These are phyloP conservation scores for Acacia acuminata DNA, from an alignment of 306 rosid species.

Conservation along the genomic window DNA sequence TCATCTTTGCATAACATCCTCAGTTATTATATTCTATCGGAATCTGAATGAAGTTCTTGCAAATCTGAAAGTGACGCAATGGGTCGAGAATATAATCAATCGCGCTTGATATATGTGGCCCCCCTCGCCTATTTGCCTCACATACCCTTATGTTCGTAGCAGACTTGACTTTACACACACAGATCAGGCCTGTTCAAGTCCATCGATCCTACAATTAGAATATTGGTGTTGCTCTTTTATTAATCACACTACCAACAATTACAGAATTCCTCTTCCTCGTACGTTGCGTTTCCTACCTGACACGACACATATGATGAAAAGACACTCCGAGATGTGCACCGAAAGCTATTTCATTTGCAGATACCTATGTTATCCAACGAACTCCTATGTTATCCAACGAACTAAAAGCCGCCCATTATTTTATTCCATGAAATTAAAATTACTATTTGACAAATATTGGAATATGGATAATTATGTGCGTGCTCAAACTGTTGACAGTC, in stretches of 20 bases:
- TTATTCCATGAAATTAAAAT: no score
- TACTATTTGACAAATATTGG: no score
- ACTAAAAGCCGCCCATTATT: no score
- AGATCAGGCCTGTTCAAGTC: no score
- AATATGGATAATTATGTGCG: no score
- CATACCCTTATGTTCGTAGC: background rate
- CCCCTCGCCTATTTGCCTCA: background rate
- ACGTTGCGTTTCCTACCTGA: background rate
- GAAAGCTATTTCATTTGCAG: background rate
- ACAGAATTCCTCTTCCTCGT: background rate
- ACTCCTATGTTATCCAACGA: no score
- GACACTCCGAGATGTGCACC: background rate
- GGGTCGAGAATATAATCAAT: background rate
- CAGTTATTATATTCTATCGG: background rate
- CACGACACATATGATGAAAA: background rate
- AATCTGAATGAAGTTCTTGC: background rate
- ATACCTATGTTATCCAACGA: background rate
- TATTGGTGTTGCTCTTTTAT: no score
- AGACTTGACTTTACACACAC: no score
- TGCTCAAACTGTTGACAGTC: no score
- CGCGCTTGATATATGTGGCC: background rate
- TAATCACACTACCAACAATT: no score
- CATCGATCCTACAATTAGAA: no score
- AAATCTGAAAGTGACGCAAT: background rate
- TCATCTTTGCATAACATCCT: conserved; percentile 14